Base-by-base conservation (phyloP, 2,329 filamentous ascomycete genomes). In the Hirsutella thompsonii region DNA sequence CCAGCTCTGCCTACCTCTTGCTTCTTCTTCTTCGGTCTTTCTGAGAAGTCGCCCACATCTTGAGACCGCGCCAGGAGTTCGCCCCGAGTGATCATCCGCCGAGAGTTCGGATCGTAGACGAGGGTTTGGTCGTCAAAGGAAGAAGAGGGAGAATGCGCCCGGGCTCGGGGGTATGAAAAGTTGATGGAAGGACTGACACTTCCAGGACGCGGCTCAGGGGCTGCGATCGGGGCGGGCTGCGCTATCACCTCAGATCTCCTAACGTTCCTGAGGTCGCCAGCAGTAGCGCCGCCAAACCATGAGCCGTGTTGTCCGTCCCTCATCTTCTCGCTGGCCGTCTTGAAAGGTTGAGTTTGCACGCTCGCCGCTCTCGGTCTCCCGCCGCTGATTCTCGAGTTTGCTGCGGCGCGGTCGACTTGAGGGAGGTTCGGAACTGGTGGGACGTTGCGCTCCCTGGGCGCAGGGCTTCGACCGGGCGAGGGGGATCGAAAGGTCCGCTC, bases 401-500 rank as follows among this genome's bases (percentile, higher is more conserved):
- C 43, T 41, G 47, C 52, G 41, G 44, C 42, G 14, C 50, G 48
- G 34, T 57, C 53, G 41, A 70, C 61, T 32, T 70, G 62, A 3
- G 85, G 86, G 20, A 94, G 69, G 4, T 72, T 69, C 29, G 88
- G 89, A 2, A 94, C 79, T 1, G 87, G 87, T 23, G 87, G 86
- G 40, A 75, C 69, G 51, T 74, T 64, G 38, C 63, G 57, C 18
- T 56, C 50, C 34, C 56, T 58, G 47, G 57, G 61, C 44, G 59
- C 55, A 36, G 59, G 59, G 43, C 60, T 69, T 68, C 55, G 58
- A 68, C 45, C 59, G 19, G 53, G 85, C 4, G 81, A 93, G 3
- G 80, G 78, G 11, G 82, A 83, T 49, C 89, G 79, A 60, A 95
- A 94, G 1, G 87, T 89, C 43, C 90, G 77, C 57, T 90, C 84